phyloP scores from a whole-genome alignment of 768 basidiomycete species.

The Lyophyllum atratum region DNA sequence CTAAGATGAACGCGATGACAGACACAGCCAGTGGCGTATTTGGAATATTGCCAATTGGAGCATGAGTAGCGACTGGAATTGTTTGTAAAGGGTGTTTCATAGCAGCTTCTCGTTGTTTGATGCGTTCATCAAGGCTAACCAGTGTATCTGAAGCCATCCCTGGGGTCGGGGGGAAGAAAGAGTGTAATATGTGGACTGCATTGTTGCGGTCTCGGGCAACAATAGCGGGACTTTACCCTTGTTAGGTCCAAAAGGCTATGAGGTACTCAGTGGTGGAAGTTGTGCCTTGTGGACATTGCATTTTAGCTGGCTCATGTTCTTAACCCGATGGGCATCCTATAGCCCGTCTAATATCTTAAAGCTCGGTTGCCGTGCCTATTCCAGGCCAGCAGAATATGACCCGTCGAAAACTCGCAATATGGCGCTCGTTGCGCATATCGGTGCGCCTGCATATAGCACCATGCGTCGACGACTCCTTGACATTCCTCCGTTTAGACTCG shows the following conservation, averaged over 20 bases:
- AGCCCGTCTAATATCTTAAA: slow-evolving; percentile 5
- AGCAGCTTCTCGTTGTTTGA: slow-evolving; percentile 41
- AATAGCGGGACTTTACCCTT: slow-evolving; percentile 27
- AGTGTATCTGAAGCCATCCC: slow-evolving; percentile 31
- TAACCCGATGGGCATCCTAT: slow-evolving; percentile 18
- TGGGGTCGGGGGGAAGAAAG: slow-evolving; percentile 21
- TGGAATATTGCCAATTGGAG: slow-evolving; percentile 65
- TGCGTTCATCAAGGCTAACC: slow-evolving; percentile 42
- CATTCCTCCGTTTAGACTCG: slow-evolving; percentile 50
- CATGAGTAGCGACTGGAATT: slow-evolving; percentile 39
- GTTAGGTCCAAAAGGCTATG: slow-evolving; percentile 22
- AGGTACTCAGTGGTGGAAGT: not conserved
- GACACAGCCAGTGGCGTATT: slow-evolving; percentile 86
- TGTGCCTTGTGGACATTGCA: not conserved
- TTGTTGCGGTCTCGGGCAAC: slow-evolving; percentile 19
- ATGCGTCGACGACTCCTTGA: not conserved
- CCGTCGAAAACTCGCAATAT: slow-evolving; percentile 66
- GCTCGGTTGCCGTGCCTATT: slow-evolving; percentile 24
- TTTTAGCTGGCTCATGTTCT: slow-evolving; percentile 17
- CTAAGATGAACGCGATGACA: slow-evolving; percentile 83
- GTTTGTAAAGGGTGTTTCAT: slow-evolving; percentile 51
- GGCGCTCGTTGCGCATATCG: slow-evolving; percentile 89
- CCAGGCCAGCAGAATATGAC: slow-evolving; percentile 32
- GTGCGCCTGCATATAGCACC: slow-evolving; percentile 36
- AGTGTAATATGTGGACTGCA: slow-evolving; percentile 13